These are phyloP conservation scores for Aspergillus conjunctus DNA, from an alignment of 495 filamentous ascomycete genomes.

Conservation along the genomic window DNA sequence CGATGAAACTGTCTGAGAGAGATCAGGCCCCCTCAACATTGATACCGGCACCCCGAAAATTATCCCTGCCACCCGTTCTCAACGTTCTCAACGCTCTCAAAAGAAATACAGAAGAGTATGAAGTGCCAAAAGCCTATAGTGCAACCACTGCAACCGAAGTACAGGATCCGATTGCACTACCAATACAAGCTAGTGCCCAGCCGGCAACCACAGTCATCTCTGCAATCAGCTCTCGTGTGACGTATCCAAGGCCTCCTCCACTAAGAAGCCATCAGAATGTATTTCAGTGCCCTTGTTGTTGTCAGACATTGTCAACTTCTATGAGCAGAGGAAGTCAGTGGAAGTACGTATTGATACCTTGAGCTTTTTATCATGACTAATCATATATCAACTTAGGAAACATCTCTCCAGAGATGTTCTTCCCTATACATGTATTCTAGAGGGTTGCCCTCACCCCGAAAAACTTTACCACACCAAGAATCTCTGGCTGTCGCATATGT, in stretches of 20 bases:
- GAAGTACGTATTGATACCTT: slow-evolving; percentile 11
- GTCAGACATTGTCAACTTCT: slow-evolving; percentile 2
- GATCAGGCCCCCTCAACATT: background rate
- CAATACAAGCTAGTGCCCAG: background rate
- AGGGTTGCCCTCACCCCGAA: slow-evolving; percentile 8
- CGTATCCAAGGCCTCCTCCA: slow-evolving; percentile 7
- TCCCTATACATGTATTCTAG: slow-evolving; percentile 20
- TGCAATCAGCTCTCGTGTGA: slow-evolving; percentile 3
- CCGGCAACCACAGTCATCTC: slow-evolving; percentile 2
- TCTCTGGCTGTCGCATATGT: slow-evolving; percentile 15
- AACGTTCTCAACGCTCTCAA: background rate
- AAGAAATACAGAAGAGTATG: background rate
- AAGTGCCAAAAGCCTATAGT: background rate
- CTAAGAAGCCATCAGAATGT: background rate
- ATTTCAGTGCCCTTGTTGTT: slow-evolving; percentile 19
- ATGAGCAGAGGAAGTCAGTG: slow-evolving; percentile 10
- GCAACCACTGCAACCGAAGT: background rate
- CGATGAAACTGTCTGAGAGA: background rate
- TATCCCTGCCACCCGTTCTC: background rate
- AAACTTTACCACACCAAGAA: slow-evolving; percentile 2
- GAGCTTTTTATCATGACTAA: background rate
- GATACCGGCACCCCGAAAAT: background rate
- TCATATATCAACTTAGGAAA: slow-evolving; percentile 9
- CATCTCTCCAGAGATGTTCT: slow-evolving; percentile 14
- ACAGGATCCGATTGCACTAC: background rate